Base-by-base conservation (phyloP, 2,329 filamentous ascomycete genomes). In the Penicillium sp. region DNA sequence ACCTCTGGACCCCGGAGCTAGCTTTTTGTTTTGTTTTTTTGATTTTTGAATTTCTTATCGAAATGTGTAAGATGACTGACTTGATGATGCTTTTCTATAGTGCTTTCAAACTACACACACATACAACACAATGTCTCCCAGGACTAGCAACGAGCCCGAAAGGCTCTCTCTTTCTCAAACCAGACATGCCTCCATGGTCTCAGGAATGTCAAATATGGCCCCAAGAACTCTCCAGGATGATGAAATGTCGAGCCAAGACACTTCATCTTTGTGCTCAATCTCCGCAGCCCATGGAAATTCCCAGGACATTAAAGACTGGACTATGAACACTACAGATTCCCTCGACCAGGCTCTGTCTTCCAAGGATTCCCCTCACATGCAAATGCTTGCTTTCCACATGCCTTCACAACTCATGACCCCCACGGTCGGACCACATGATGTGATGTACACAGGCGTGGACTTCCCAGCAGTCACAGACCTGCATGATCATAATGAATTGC, bases 231-330 rank as follows among this genome's bases (percentile, higher is more conserved):
- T 68, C 67, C 73, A 74, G 69, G 74, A 76, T 74, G 71, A 75
- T 73, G 74, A 77, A 54, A 65, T 75, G 57, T 72, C 71, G 51
- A 72, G 69, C 65, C 71, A 73, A 64, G 73, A 75, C 67, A 71
- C 61, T 58, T 74, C 74, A 59, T 74, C 74, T 56, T 69, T 75
- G 57, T 74, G 71, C 66, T 75, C 74, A 61, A 73, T 70, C 52
- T 65, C 66, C 55, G 69, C 65, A 63, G 61, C 59, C 67, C 65
- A 65, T 64, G 70, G 69, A 63, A 69, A 58, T 36, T 55, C 69
- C 56, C 68, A 69, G 60, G 73, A 72, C 37, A 63, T 75, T 53
- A 71, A 70, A 59, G 64, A 71, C 48, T 77, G 75, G 75, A 62
- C 67, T 37, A 55, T 76, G 60, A 70, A 66, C 62, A 70, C 71